A percentile compares a stretch with the other conserved stretches of the same genome.
phyloP scores from a whole-genome alignment of 805 yeast genomes.

The Candida rishiriensis region DNA sequence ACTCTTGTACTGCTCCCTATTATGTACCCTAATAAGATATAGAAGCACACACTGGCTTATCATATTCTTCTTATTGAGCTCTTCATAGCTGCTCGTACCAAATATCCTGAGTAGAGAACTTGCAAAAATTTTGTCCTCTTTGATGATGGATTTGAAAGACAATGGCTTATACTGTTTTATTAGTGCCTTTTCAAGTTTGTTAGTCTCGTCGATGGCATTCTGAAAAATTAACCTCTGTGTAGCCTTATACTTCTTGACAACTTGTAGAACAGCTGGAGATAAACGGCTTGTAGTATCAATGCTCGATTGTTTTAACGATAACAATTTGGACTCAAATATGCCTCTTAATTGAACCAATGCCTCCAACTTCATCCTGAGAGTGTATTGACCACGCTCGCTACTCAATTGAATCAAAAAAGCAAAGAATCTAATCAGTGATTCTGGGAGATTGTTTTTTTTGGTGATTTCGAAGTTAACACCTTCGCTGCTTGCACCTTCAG shows the following conservation, averaged over 20 bases:
- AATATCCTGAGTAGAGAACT: constrained; percentile 49
- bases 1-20: constrained; percentile 33
- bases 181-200: constrained; percentile 41
- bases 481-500: constrained; percentile 32
- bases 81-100: constrained; percentile 54
- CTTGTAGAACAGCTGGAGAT: constrained; percentile 23
- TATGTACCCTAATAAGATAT: constrained; percentile 59
- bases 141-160: constrained; percentile 46
- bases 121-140: constrained; percentile 36
- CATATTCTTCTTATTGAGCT: constrained; percentile 42
- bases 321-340: constrained; percentile 49
- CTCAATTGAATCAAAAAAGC: constrained; percentile 46
- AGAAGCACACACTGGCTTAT: constrained; percentile 56
- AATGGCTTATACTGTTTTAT: constrained; percentile 44
- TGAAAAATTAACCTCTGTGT: constrained; percentile 48
- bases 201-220: constrained; percentile 39
- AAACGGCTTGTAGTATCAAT: constrained; percentile 15
- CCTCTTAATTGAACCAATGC: constrained; percentile 52
- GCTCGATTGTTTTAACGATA: constrained; percentile 33
- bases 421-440: constrained; percentile 46
- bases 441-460: constrained; percentile 29
- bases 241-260: constrained; percentile 41
- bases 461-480: constrained; percentile 38
- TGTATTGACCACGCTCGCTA: constrained; percentile 41
- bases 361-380: constrained; percentile 54